Base-by-base conservation (phyloP, 202 grass and related monocot genomes). In the Miscanthus sacchariflorus region DNA sequence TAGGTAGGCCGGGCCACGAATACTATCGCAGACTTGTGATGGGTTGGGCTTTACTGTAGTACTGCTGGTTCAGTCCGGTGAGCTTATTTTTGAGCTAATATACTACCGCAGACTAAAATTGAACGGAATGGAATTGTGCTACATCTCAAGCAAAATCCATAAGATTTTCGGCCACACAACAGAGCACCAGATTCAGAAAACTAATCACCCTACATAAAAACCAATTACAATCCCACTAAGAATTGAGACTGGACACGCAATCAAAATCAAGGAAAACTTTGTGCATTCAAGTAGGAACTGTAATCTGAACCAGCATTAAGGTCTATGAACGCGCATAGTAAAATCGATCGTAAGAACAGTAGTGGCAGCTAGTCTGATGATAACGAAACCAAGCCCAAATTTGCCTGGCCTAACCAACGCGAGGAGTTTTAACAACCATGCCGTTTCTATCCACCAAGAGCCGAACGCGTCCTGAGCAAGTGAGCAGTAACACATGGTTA, bases 371-470 rank as follows among this genome's bases (percentile, higher is more conserved):
- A 19, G 24, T 76, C 73, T 50, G 65, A 68, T 27, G 23, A 15
- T 9, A 27, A 30, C 0, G 18, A 54, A 35, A 54, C 25, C 7
- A 76, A 21, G 4, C 23, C 0, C 1, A 54, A 21, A 76, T 1
- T 13, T 15, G 65, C 17, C 7, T 27, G 8, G 4, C 63, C 80
- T 82, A 78, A 28, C 74, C 83, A 14, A 85, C 65, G n/a, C 0
- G 1, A 30, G 83, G 61, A 14, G 14, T 4, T 13, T 12, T 0
- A 9, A 21, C n/a, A 40, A 85, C 45, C 64, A 9, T 85, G 74
- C 38, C 18, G 73, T 68, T 18, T 54, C 73, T 68, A 12, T 85
- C 61, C 12, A 85, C 61, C 11, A 54, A 5, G 30, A 85, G 30
- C 61, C 73, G 35, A 28, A 85, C 73, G 3, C 63, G 83, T 4